phyloP scores from a whole-genome alignment of 2,329 filamentous ascomycete species.

The Fusarium agapanthi region DNA sequence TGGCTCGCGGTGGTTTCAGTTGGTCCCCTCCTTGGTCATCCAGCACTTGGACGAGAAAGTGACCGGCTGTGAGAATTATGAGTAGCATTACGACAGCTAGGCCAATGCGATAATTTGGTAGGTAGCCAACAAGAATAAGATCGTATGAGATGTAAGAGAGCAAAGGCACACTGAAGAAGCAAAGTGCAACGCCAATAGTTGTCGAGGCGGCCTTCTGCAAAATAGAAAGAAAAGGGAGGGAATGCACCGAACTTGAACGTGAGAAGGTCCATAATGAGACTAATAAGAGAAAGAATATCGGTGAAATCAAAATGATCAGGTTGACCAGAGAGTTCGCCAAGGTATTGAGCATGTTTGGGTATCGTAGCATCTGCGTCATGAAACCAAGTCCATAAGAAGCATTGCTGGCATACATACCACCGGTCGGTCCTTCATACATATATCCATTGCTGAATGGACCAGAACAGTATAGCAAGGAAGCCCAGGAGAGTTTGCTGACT shows the following conservation, averaged over 20 bases:
- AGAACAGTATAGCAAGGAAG: background rate
- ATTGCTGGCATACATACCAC: conserved; percentile 1
- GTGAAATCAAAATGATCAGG: background rate
- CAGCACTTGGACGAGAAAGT: background rate
- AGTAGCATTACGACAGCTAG: background rate
- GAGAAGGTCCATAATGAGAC: background rate
- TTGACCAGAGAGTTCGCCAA: background rate
- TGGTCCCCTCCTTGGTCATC: background rate
- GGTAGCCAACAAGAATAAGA: background rate
- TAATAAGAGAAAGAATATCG: background rate
- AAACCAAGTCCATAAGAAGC: background rate
- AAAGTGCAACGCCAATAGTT: background rate
- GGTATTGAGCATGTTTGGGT: background rate
- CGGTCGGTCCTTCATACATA: background rate
- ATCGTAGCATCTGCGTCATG: background rate
- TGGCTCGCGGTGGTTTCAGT: background rate
- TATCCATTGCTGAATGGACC: background rate
- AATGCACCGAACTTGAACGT: background rate
- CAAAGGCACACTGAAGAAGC: background rate
- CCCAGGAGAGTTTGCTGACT: background rate
- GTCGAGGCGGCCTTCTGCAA: background rate
- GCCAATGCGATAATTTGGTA: background rate
- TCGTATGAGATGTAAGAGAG: background rate
- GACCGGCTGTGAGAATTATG: background rate
- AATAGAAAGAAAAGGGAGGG: background rate